These are phyloP conservation scores for Fistulinella staudtii DNA, from an alignment of 1,284 basidiomycete genomes.

Conservation along the genomic window DNA sequence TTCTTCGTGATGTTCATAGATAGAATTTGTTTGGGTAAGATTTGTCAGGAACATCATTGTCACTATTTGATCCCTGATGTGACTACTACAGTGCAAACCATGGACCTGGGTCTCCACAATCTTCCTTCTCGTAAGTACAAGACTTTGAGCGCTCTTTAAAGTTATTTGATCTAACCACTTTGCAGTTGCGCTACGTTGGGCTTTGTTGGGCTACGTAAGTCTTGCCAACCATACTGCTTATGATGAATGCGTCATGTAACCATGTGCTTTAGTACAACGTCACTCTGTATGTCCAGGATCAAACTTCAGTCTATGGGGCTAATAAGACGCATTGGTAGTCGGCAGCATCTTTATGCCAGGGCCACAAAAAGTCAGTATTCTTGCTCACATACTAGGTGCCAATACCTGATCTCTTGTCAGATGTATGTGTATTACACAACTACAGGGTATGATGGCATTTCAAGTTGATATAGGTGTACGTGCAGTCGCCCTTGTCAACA, in stretches of 20 bases:
- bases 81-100: background rate
- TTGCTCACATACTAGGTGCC: background rate
- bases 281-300: background rate
- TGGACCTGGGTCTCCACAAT: background rate
- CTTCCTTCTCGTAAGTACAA: background rate
- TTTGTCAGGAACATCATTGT: too few species aligned
- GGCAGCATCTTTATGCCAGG: background rate
- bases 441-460: background rate
- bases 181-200: background rate
- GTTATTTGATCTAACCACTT: too few species aligned
- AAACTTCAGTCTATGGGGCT: background rate
- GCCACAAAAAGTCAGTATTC: background rate
- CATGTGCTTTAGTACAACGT: background rate
- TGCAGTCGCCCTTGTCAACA: background rate
- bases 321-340: background rate
- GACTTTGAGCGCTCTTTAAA: too few species aligned
- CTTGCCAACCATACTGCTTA: background rate
- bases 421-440: background rate
- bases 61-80: background rate
- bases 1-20: background rate
- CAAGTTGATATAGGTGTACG: background rate
- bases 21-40: background rate
- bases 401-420: background rate
- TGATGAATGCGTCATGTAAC: too few species aligned
- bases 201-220: background rate